Evolutionary conservation across 2,329 filamentous ascomycete species (phyloP), one percentile per base, ranked within the genome.

Genomic region (Aspergillus texensis): DNA sequence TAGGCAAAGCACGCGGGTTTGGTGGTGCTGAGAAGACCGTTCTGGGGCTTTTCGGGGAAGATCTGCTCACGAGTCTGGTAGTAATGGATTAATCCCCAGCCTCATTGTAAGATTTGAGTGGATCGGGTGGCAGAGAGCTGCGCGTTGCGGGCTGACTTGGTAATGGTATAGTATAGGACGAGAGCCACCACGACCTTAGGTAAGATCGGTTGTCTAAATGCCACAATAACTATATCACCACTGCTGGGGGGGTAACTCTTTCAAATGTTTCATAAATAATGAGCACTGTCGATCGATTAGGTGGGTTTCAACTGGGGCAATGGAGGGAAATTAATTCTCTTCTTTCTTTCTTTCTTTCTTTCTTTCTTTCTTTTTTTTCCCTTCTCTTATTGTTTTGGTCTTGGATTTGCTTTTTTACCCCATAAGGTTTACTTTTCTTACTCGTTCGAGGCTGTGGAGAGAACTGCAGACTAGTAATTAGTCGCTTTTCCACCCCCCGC

Each of bases 401-500:
- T 53, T 39, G 16, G 16, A 36, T 19, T 58, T 32, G 16, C 14
- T 58, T 32, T 61, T 55, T 59, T 45, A 60, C 45, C 57, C 48
- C 28, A 32, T 32, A 52, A 52, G 28, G 28, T 57, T 62, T 57
- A 48, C 43, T 45, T 62, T 62, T 56, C 32, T 43, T 39, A 24
- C 36, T 62, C 41, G 48, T 55, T 54, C 57, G 34, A 56, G 58
- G 39, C 63, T 46, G 52, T 54, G 62, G 59, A 28, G 43, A 34
- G 48, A 61, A 58, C 52, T 60, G 62, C 63, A 62, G 60, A 60
- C 57, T 62, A 62, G 60, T 36, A 14, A 55, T 55, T 55, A 55
- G 52, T 55, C 32, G 58, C 62, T 50, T 28, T 48, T 28, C 56
- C 59, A 57, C 60, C 62, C 62, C 62, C 66, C 66, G 61, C 66